Evolutionary conservation across 192 early-diverging fungal genomes (phyloP).

Genomic region (Backusella tuberculispora): DNA sequence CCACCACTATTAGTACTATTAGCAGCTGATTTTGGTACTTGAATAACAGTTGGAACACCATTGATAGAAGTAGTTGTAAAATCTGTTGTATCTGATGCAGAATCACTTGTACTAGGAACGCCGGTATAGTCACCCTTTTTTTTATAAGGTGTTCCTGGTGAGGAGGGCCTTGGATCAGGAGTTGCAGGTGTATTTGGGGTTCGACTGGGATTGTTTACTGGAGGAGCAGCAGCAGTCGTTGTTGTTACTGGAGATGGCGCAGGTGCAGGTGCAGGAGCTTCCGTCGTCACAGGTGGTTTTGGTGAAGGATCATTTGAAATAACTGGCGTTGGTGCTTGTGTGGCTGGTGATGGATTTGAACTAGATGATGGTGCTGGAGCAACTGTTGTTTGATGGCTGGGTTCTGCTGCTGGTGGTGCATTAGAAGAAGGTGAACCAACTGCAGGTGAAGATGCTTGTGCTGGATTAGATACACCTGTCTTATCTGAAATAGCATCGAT

Average conservation of each 20-base stretch:
- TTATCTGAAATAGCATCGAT: constrained; percentile 2
- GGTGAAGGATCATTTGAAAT: background rate
- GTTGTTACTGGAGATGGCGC: background rate
- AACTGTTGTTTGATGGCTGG: background rate
- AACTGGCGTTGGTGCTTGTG: constrained; percentile 12
- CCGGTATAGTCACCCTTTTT: background rate
- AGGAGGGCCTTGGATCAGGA: background rate
- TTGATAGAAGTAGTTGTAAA: background rate
- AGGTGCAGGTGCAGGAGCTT: background rate
- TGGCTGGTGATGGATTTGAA: background rate
- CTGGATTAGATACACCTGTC: background rate
- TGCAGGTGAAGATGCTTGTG: background rate
- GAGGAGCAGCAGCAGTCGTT: background rate
- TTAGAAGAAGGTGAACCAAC: background rate
- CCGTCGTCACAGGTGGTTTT: background rate
- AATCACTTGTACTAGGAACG: background rate
- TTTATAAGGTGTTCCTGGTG: background rate
- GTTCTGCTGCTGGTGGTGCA: background rate
- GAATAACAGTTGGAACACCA: background rate
- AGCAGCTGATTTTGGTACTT: background rate
- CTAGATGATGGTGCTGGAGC: constrained; percentile 18
- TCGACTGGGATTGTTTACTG: background rate
- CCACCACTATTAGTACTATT: background rate
- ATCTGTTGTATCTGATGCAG: background rate
- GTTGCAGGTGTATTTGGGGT: constrained; percentile 14